These are phyloP conservation scores for Cardamine resedifolia DNA, from an alignment of 345 rosid species.

Conservation along the genomic window DNA sequence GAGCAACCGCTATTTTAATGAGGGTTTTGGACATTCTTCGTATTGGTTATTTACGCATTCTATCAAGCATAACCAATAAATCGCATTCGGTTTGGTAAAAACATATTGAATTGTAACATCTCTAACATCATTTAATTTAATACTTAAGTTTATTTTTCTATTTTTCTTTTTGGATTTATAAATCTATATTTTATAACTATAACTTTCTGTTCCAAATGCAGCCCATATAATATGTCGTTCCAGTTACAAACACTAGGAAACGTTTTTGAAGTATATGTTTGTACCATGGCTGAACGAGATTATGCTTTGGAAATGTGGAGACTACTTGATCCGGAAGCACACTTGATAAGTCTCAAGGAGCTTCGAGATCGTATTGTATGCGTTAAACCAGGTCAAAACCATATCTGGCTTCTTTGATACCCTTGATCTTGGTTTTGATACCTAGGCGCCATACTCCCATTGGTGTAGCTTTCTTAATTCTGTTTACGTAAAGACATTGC, in stretches of 20 bases:
- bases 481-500: neutral
- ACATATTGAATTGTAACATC: no score
- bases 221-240: no score
- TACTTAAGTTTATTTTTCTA: no score
- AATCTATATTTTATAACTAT: no score
- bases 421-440: neutral
- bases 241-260: constrained; percentile 68
- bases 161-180: no score
- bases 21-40: no score
- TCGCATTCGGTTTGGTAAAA: no score
- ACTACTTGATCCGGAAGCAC: constrained; percentile 93
- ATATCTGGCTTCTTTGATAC: constrained; percentile 22
- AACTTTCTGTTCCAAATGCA: no score
- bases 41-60: no score
- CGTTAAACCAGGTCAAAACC: constrained; percentile 78
- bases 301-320: constrained; percentile 99
- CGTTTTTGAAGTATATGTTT: constrained; percentile 98
- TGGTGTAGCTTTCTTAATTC: constrained; percentile 13
- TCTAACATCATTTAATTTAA: no score
- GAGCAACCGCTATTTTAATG: no score
- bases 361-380: constrained; percentile 83
- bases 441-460: neutral
- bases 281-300: constrained; percentile 99
- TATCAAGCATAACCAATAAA: no score
- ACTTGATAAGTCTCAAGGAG: constrained; percentile 69